These are phyloP conservation scores for Garcia nutans DNA, from an alignment of 345 rosid genomes.

Conservation along the genomic window DNA sequence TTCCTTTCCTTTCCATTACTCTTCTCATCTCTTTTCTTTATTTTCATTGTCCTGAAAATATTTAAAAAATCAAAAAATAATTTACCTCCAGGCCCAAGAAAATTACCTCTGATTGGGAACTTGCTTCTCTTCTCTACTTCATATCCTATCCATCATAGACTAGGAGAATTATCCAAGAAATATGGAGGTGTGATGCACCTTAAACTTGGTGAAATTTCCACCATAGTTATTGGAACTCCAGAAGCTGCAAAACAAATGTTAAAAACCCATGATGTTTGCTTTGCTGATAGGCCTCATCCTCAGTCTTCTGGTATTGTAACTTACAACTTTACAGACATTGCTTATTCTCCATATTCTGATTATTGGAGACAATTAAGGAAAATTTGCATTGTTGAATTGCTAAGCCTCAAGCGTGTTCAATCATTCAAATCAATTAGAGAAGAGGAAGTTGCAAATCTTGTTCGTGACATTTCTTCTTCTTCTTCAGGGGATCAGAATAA, in stretches of 20 bases:
- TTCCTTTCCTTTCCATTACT: too few species aligned
- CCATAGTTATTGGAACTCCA: background rate
- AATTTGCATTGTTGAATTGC: too few species aligned
- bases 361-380: background rate
- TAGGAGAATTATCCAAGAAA: background rate
- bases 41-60: background rate
- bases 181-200: background rate
- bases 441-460: slow-evolving; percentile 16
- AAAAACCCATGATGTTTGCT: background rate
- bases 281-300: background rate
- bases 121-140: too few species aligned
- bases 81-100: background rate
- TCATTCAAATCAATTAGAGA: slow-evolving; percentile 14
- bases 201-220: background rate
- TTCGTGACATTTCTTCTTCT: background rate
- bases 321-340: background rate
- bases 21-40: too few species aligned
- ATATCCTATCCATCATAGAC: background rate
- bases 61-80: too few species aligned
- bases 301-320: background rate
- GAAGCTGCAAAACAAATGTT: background rate
- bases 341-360: background rate
- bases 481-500: background rate
- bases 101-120: background rate
- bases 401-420: background rate